Evolutionary conservation across 345 rosid genomes (phyloP).

Genomic region (Eucalyptus regnans): DNA sequence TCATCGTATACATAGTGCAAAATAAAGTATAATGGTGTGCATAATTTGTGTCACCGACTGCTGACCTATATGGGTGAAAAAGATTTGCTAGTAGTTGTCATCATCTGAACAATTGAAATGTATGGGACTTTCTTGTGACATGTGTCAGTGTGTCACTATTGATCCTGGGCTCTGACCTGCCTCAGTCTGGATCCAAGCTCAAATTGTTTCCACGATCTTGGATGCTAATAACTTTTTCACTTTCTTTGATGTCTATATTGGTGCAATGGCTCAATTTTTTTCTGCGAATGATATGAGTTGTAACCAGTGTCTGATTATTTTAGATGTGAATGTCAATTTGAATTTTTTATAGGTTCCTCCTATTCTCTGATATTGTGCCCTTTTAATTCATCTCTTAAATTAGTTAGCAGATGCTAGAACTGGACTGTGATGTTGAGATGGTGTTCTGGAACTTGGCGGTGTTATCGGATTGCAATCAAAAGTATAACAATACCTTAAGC

Average conservation of each 20-base stretch:
- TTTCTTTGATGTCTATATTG: not conserved
- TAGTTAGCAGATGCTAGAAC: not conserved
- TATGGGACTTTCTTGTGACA: not conserved
- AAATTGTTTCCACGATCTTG: not conserved
- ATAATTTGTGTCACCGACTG: not conserved
- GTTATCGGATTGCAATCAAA: not conserved
- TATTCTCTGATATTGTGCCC: not conserved
- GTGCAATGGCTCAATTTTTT: not conserved
- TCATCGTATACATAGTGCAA: not conserved
- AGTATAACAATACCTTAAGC: not conserved
- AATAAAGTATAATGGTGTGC: not conserved
- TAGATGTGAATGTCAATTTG: not conserved
- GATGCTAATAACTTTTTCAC: not conserved
- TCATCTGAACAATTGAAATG: not conserved
- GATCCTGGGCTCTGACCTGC: not conserved
- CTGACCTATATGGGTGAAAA: not conserved
- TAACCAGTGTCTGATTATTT: not conserved
- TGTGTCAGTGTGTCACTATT: not conserved
- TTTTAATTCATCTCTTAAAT: not conserved
- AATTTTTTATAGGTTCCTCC: not conserved
- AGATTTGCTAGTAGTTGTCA: not conserved
- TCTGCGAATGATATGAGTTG: not conserved
- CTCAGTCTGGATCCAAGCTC: not conserved
- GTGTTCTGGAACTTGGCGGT: not conserved
- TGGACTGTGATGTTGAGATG: not conserved